These are phyloP conservation scores for Claviceps sp. DNA, from an alignment of 2,329 filamentous ascomycete species.

Conservation along the genomic window DNA sequence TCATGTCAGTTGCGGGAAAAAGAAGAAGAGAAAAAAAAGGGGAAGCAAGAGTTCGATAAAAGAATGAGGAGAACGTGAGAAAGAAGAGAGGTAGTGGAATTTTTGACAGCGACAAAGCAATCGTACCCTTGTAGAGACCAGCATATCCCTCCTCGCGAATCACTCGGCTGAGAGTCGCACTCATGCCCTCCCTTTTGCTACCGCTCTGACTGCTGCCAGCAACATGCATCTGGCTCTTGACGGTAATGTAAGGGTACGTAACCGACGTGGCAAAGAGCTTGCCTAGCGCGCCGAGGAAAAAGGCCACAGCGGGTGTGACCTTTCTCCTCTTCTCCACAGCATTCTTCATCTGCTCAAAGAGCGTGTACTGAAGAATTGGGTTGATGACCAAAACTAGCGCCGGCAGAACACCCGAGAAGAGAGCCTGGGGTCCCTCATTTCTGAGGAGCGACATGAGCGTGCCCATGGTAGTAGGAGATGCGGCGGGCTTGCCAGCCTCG, in stretches of 20 bases:
- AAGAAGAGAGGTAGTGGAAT: not conserved
- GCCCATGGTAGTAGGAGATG: conserved; percentile 57
- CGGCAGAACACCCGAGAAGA: conserved; percentile 87
- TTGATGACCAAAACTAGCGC: conserved; percentile 93
- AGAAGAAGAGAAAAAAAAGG: not conserved
- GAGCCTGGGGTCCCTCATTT: conserved; percentile 69
- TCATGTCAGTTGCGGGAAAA: conserved; percentile 3
- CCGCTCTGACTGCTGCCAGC: conserved; percentile 45
- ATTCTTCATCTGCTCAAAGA: conserved; percentile 98
- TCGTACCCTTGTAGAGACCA: conserved; percentile 76
- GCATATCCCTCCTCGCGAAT: conserved; percentile 80
- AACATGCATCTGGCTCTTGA: conserved; percentile 97
- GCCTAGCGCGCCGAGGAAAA: conserved; percentile 80
- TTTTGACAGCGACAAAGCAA: not conserved
- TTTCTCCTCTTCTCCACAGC: conserved; percentile 57
- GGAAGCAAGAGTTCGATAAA: not conserved
- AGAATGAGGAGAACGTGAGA: not conserved
- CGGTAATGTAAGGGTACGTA: conserved; percentile 97
- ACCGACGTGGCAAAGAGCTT: conserved; percentile 89
- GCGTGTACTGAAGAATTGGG: conserved; percentile 94
- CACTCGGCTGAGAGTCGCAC: conserved; percentile 63
- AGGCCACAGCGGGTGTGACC: conserved; percentile 75
- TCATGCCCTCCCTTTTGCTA: conserved; percentile 68
- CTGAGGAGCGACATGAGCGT: conserved; percentile 69
- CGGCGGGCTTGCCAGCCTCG: conserved; percentile 22